Evolutionary conservation across 1,139 yeast genomes (phyloP).

Genomic region (Zhuliangozyma blackwelliae): DNA sequence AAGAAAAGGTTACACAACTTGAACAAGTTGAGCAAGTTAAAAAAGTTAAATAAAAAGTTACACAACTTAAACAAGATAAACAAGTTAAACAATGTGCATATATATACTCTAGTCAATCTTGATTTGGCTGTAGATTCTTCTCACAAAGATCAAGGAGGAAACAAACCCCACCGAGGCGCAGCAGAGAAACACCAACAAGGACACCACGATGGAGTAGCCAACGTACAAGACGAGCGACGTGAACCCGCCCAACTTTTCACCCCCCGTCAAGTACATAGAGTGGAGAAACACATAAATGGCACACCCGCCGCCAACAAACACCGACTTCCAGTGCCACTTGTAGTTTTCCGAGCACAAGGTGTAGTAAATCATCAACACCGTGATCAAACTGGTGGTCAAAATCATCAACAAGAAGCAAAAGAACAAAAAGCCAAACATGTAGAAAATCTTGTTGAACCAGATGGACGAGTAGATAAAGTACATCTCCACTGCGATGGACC

Average conservation of each 20-base stretch:
- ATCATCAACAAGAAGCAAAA: conserved; percentile 81
- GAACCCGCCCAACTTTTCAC: conserved; percentile 64
- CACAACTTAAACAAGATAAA: no score
- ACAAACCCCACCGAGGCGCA: conserved; percentile 89
- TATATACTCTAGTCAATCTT: conserved; percentile 88
- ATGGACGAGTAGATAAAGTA: conserved; percentile 82
- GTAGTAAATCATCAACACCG: conserved; percentile 77
- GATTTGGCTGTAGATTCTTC: conserved; percentile 77
- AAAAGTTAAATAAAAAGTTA: no score
- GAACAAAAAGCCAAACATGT: conserved; percentile 96
- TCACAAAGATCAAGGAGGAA: conserved; percentile 68
- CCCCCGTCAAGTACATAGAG: conserved; percentile 69
- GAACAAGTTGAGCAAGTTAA: no score
- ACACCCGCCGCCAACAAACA: conserved; percentile 87
- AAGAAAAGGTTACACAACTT: no score
- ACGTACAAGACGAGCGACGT: conserved; percentile 74
- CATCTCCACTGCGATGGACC: conserved; percentile 91
- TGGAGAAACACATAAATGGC: conserved; percentile 80
- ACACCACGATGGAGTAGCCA: conserved; percentile 79
- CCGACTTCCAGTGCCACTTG: conserved; percentile 96
- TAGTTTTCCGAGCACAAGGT: conserved; percentile 87
- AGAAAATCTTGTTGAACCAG: conserved; percentile 92
- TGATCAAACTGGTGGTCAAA: conserved; percentile 75
- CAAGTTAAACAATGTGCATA: no score
- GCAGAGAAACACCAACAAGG: conserved; percentile 68